Evolutionary conservation across 257 asterid species (phyloP).

Genomic region (Nicotiana benthamiana): DNA sequence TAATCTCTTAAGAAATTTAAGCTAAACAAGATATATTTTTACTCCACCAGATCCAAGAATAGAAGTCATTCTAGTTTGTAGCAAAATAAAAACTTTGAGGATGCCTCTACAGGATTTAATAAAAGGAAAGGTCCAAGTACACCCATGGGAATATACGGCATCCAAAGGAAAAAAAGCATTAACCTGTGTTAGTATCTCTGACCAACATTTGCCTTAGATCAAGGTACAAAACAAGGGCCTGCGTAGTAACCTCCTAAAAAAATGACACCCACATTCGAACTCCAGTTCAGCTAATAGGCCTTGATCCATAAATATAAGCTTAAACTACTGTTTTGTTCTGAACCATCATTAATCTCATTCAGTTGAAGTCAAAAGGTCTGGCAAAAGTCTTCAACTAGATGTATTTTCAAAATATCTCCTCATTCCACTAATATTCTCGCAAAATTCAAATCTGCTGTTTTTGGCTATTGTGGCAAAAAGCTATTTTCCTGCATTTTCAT

Average conservation of each 20-base stretch:
- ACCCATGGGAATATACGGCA: not conserved
- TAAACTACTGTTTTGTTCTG: not conserved
- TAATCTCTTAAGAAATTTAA: not conserved
- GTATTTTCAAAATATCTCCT: slow-evolving; percentile 1
- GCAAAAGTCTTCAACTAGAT: not conserved
- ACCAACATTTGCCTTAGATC: not conserved
- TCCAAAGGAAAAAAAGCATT: not conserved
- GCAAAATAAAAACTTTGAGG: not conserved
- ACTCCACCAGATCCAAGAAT: slow-evolving; percentile 1
- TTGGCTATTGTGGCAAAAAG: not conserved
- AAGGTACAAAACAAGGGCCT: not conserved
- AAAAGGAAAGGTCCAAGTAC: not conserved
- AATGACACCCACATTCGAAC: not conserved
- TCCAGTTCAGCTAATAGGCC: not conserved
- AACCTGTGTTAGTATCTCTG: not conserved
- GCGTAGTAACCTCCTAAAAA: not conserved
- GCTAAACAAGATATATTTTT: not conserved
- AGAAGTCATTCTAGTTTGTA: not conserved
- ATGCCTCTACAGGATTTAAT: not conserved
- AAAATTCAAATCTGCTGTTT: not conserved
- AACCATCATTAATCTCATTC: not conserved
- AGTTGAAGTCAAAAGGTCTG: not conserved
- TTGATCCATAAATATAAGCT: not conserved
- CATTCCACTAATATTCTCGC: not conserved
- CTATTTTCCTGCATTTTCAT: slow-evolving; percentile 6